Conservation (phyloP, 169 alveolate genomes). For the Theileria annulata region DNA sequence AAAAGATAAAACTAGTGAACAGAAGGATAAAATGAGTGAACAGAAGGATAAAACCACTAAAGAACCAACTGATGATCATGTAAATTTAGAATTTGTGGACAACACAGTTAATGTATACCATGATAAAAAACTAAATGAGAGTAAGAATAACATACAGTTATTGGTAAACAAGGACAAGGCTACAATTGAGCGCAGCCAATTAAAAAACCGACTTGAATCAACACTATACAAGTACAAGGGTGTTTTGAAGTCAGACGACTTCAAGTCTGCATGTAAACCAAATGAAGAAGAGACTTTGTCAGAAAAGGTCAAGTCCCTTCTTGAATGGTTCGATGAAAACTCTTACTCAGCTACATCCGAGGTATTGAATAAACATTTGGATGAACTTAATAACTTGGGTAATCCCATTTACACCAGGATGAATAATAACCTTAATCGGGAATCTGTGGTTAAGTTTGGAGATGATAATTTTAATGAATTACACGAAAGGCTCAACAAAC, state of each 20-base stretch:
- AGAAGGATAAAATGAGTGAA: conserved; percentile 29
- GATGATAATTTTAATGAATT: conserved; percentile 23
- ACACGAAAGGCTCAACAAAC: conserved; percentile 19
- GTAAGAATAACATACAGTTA: conserved; percentile 13
- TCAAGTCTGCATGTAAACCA: conserved; percentile 50
- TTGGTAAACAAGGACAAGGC: conserved; percentile 25
- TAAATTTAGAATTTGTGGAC: conserved; percentile 23
- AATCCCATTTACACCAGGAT: conserved; percentile 39
- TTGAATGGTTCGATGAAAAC: conserved; percentile 58
- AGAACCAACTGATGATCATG: background rate
- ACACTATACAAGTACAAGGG: conserved; percentile 55
- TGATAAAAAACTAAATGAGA: background rate
- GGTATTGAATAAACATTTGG: conserved; percentile 32
- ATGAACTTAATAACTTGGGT: conserved; percentile 34
- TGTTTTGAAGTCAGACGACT: conserved; percentile 28
- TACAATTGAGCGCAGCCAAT: conserved; percentile 18
- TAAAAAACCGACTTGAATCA: conserved; percentile 47
- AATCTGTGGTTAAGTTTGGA: conserved; percentile 27
- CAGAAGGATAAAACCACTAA: background rate
- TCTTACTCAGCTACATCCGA: conserved; percentile 49
- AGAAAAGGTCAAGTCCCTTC: conserved; percentile 10
- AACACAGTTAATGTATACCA: background rate
- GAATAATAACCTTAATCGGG: conserved; percentile 46
- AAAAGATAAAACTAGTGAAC: conserved; percentile 30
- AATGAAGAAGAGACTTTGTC: conserved; percentile 6